These are phyloP conservation scores for Mycena floridula DNA, from an alignment of 768 basidiomycete genomes.

Conservation along the genomic window DNA sequence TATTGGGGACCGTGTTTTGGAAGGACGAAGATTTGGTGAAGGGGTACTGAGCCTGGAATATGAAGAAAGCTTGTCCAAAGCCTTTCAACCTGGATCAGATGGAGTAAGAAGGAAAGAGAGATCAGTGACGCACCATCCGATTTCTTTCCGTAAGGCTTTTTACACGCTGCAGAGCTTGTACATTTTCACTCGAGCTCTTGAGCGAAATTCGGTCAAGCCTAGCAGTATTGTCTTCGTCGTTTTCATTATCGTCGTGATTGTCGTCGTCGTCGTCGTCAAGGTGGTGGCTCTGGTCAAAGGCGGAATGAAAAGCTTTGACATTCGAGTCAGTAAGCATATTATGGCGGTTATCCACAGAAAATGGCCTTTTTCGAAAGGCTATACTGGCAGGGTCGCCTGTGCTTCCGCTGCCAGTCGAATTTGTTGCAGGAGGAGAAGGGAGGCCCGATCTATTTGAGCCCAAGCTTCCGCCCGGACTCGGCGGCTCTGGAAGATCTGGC, in stretches of 20 bases:
- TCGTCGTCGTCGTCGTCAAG: slow-evolving; percentile 43
- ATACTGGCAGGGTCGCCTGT: slow-evolving; percentile 53
- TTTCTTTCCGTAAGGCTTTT: slow-evolving; percentile 68
- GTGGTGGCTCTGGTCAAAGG: slow-evolving; percentile 17
- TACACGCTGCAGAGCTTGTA: slow-evolving; percentile 58
- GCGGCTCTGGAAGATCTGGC: slow-evolving; percentile 67
- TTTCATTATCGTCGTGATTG: slow-evolving; percentile 40
- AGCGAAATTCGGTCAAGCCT: slow-evolving; percentile 25
- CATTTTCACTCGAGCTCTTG: slow-evolving; percentile 39
- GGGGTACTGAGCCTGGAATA: slow-evolving; percentile 51
- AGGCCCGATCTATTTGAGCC: slow-evolving; percentile 55
- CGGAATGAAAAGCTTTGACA: slow-evolving; percentile 25
- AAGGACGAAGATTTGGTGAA: slow-evolving; percentile 34
- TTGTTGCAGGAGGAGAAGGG: slow-evolving; percentile 81
- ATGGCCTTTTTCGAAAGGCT: slow-evolving; percentile 22
- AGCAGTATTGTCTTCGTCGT: slow-evolving; percentile 49
- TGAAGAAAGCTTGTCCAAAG: slow-evolving; percentile 62
- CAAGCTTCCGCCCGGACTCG: slow-evolving; percentile 47
- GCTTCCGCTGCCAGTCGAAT: slow-evolving; percentile 79
- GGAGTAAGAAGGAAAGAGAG: slow-evolving; percentile 11
- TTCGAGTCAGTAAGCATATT: slow-evolving; percentile 36
- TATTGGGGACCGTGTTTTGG: slow-evolving; percentile 31
- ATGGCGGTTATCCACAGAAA: slow-evolving; percentile 10
- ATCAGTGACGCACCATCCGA: slow-evolving; percentile 52
- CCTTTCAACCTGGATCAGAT: slow-evolving; percentile 30